Base-by-base conservation (phyloP, 805 yeast genomes). In the Pichia cephalocereana region DNA sequence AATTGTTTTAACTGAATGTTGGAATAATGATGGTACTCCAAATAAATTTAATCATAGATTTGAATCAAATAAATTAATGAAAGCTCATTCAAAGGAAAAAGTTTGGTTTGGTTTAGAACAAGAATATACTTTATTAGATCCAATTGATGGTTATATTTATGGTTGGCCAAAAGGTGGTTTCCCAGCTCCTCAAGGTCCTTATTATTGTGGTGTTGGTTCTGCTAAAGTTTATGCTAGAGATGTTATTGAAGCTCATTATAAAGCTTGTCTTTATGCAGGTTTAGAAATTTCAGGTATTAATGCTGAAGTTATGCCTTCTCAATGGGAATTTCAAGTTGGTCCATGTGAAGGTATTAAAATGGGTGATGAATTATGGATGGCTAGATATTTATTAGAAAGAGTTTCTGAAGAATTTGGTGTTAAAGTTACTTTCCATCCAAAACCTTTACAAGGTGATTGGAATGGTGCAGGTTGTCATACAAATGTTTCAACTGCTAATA, bases 391-490 rank as follows among this genome's bases (percentile, higher is more conserved):
- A 62, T 76, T 93, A 66, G 82, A 80, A 73, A 84, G 97, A 74
- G 93, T 89, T 47, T 96, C 98, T 57, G 99, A 93, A 77, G 99
- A 93, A 71, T 93, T 93, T 65, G 98, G 96, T 68, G 95, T 93
- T 68, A 90, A 89, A 84, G 91, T 93, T 61, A 88, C 97, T 43
- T 83, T 90, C 84, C 99, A 93, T 82, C 99, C 99, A 72, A 93
- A 93, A 80, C 98, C 99, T 60, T 79, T 93, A 70, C 80, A 83
- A 77, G 98, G 98, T 62, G 98, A 91, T 75, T 93, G 98, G 98
- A 93, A 93, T 70, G 99, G 99, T 77, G 98, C 99, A 70, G 99
- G 99, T 64, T 91, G 98, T 79, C 99, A 93, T 75, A 93, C 99
- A 69, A 93, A 93, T 70, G 98, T 93, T 53, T 89, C 97, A 44